phyloP scores from a whole-genome alignment of 2,329 filamentous ascomycete species.

The Beauveria australis region DNA sequence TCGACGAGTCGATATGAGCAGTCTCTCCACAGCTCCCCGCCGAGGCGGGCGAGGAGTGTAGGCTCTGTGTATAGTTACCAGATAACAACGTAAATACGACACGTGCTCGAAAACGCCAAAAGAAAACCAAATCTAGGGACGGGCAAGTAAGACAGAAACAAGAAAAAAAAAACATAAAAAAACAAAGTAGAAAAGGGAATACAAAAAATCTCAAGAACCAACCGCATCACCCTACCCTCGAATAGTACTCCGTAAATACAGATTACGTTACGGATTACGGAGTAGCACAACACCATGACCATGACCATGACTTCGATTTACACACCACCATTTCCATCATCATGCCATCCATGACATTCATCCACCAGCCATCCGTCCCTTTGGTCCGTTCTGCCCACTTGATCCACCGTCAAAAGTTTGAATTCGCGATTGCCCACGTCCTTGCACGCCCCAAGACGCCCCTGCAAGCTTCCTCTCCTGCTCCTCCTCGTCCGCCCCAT shows the following conservation, averaged over 20 bases:
- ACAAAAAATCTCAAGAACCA: too few species aligned
- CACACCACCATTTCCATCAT: background rate
- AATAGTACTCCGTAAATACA: too few species aligned
- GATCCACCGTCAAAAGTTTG: slow-evolving; percentile 6
- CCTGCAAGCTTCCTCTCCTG: background rate
- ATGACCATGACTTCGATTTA: too few species aligned
- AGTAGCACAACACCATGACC: background rate
- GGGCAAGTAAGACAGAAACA: too few species aligned
- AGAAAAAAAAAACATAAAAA: too few species aligned
- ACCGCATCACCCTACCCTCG: too few species aligned
- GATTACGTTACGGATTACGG: too few species aligned
- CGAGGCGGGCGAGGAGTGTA: background rate
- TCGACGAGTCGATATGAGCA: too few species aligned
- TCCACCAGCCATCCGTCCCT: background rate
- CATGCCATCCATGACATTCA: background rate
- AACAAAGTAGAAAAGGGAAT: too few species aligned
- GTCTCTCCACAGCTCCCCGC: background rate
- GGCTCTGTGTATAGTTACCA: background rate
- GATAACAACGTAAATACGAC: too few species aligned
- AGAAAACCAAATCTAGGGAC: too few species aligned
- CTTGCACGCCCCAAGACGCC: background rate
- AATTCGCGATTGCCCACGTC: slow-evolving; percentile 4
- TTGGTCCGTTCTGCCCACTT: background rate
- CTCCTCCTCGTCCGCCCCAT: background rate
- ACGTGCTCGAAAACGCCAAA: too few species aligned